A percentile compares a stretch with the other conserved stretches of the same genome.
phyloP scores from a whole-genome alignment of 306 rosid genomes.

The Vicia villosa region DNA sequence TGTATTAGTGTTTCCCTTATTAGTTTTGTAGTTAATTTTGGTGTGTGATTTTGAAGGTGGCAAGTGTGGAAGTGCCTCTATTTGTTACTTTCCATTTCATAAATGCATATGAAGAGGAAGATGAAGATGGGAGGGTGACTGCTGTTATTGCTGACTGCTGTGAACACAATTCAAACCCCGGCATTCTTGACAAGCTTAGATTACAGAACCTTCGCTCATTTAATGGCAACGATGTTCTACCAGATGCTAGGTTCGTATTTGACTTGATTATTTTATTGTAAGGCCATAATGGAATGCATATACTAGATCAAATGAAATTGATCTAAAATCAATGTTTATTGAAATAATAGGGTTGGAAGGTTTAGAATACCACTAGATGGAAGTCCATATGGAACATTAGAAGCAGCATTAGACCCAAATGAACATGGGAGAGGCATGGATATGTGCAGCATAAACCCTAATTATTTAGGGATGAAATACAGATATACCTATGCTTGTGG shows the following conservation, averaged over 20 bases:
- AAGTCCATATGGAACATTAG: conserved; percentile 66
- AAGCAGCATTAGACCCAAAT: conserved; percentile 81
- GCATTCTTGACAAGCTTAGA: conserved; percentile 70
- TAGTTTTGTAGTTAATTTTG: background rate
- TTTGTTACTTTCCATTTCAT: conserved; percentile 86
- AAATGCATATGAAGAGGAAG: conserved; percentile 84
- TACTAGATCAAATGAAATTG: background rate
- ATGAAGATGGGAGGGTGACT: conserved; percentile 78
- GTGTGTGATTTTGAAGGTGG: conserved; percentile 53
- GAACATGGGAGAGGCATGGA: conserved; percentile 96
- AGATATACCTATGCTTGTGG: conserved; percentile 96
- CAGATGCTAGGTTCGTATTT: conserved; percentile 79
- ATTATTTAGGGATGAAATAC: conserved; percentile 67
- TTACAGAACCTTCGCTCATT: conserved; percentile 65
- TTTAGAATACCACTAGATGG: conserved; percentile 84
- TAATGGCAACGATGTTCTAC: conserved; percentile 63
- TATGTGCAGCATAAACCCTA: conserved; percentile 93
- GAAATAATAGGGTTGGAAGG: conserved; percentile 72
- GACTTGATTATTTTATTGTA: background rate
- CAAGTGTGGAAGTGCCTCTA: conserved; percentile 88
- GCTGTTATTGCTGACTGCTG: conserved; percentile 79
- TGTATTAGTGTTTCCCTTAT: background rate
- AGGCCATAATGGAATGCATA: conserved; percentile 1
- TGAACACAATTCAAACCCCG: conserved; percentile 70
- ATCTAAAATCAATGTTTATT: background rate